Percentiles rank a stretch among this genome's conserved stretches.
phyloP scores from a whole-genome alignment of 2,329 filamentous ascomycete genomes.

The Anisogramma anomala region DNA sequence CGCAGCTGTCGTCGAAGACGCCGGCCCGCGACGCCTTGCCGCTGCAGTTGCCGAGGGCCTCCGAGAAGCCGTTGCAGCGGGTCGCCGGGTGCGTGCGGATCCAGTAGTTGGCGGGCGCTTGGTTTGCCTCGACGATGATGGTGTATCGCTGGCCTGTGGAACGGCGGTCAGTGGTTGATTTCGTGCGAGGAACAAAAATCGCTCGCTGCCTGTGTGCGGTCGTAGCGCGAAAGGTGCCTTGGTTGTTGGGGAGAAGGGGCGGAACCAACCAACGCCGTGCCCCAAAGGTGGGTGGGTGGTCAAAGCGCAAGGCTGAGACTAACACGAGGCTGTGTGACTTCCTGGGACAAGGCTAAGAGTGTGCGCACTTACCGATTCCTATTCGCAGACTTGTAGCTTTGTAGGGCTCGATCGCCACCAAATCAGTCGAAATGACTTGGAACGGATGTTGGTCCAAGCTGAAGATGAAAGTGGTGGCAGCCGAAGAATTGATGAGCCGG shows the following conservation, averaged over 20 bases:
- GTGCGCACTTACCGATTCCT: constrained; percentile 33
- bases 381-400: constrained; percentile 34
- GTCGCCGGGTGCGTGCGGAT: constrained; percentile 17
- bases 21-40: not conserved
- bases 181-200: no score
- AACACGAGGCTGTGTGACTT: not conserved
- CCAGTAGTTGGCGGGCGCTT: constrained; percentile 15
- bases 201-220: no score
- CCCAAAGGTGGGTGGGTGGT: no score
- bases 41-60: not conserved
- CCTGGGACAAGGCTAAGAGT: not conserved
- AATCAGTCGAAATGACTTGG: constrained; percentile 35
- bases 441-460: constrained; percentile 27
- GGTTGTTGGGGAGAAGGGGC: no score
- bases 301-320: not conserved
- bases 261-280: no score
- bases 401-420: constrained; percentile 37
- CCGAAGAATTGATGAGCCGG: constrained; percentile 24
- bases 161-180: no score
- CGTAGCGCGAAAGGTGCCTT: no score
- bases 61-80: constrained; percentile 11
- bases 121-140: constrained; percentile 27
- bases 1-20: not conserved
- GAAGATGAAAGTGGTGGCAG: constrained; percentile 24
- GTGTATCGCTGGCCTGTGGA: constrained; percentile 28